These are phyloP conservation scores for Dothidotthia symphoricarpi DNA, from an alignment of 2,329 filamentous ascomycete species.

Conservation along the genomic window DNA sequence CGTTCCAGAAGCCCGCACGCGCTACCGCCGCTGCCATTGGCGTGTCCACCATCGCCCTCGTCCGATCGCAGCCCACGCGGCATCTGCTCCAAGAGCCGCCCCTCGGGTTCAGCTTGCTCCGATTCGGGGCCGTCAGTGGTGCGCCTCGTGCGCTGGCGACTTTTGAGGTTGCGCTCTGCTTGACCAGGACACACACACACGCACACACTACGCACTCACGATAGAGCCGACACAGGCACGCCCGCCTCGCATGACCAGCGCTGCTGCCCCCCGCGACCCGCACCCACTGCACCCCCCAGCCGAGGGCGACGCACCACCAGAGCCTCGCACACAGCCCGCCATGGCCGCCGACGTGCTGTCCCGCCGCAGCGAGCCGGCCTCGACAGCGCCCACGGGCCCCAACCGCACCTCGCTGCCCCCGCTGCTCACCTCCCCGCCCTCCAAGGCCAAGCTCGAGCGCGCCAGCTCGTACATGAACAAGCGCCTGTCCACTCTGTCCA, in stretches of 20 bases:
- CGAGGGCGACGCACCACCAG: constrained; percentile 29
- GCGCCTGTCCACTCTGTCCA: constrained; percentile 81
- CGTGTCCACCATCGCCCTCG: constrained; percentile 10
- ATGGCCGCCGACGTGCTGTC: constrained; percentile 44
- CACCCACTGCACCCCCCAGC: constrained; percentile 32
- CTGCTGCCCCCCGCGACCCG: constrained; percentile 19
- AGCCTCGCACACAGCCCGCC: constrained; percentile 20
- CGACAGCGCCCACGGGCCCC: constrained; percentile 33
- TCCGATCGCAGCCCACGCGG: constrained; percentile 22
- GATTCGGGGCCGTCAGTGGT: constrained; percentile 21
- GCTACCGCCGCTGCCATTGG: constrained; percentile 31
- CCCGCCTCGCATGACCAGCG: constrained; percentile 38
- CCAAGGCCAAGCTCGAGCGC: constrained; percentile 56
- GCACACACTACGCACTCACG: constrained; percentile 7
- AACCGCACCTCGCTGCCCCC: constrained; percentile 48
- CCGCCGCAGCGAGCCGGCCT: constrained; percentile 33
- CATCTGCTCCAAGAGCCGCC: constrained; percentile 22
- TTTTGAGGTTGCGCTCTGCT: constrained; percentile 5
- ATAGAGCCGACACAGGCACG: constrained; percentile 6
- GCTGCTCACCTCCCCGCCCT: constrained; percentile 51
- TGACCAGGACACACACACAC: too few relatives aligned
- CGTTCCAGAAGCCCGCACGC: constrained; percentile 27
- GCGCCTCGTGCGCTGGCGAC: constrained; percentile 28
- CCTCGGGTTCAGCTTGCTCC: constrained; percentile 22
- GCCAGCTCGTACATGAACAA: constrained; percentile 74